These are phyloP conservation scores for Calamus simplicifolius DNA, from an alignment of 176 grass and related monocot species.

Conservation along the genomic window DNA sequence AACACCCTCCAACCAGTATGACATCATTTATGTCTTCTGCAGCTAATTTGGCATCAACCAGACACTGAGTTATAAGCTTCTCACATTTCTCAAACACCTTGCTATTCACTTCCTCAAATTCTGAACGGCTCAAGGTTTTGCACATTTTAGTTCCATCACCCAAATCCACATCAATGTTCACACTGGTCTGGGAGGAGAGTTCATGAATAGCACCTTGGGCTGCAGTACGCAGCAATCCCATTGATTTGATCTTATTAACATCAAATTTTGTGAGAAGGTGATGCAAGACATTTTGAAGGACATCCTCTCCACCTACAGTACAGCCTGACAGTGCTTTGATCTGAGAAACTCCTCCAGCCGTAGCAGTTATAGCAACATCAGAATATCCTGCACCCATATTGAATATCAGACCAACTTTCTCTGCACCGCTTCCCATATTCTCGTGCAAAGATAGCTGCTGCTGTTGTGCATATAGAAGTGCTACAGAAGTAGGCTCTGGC, in stretches of 20 bases:
- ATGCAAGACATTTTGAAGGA: constrained; percentile 56
- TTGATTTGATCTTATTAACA: constrained; percentile 39
- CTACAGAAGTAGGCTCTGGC: constrained; percentile 59
- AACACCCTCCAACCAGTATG: constrained; percentile 62
- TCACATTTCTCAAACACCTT: constrained; percentile 44
- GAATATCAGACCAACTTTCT: constrained; percentile 70
- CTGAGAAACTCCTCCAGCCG: constrained; percentile 70
- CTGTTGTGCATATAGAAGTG: constrained; percentile 55
- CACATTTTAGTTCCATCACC: constrained; percentile 27
- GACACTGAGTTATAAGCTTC: constrained; percentile 38
- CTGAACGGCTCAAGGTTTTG: constrained; percentile 22
- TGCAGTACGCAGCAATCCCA: constrained; percentile 34
- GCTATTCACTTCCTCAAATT: constrained; percentile 45
- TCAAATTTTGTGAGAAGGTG: constrained; percentile 47
- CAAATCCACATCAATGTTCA: constrained; percentile 37
- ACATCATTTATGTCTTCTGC: constrained; percentile 46
- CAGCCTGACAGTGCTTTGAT: constrained; percentile 42
- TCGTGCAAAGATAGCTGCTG: constrained; percentile 47
- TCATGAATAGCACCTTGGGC: constrained; percentile 59
- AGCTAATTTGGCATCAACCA: constrained; percentile 39
- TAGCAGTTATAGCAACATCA: constrained; percentile 47
- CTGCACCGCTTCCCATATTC: constrained; percentile 51
- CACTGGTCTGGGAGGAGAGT: constrained; percentile 25
- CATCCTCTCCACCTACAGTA: constrained; percentile 56
- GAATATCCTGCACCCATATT: constrained; percentile 69